These are phyloP conservation scores for Schwanniomyces polymorphus DNA, from an alignment of 805 yeast species.

Conservation along the genomic window DNA sequence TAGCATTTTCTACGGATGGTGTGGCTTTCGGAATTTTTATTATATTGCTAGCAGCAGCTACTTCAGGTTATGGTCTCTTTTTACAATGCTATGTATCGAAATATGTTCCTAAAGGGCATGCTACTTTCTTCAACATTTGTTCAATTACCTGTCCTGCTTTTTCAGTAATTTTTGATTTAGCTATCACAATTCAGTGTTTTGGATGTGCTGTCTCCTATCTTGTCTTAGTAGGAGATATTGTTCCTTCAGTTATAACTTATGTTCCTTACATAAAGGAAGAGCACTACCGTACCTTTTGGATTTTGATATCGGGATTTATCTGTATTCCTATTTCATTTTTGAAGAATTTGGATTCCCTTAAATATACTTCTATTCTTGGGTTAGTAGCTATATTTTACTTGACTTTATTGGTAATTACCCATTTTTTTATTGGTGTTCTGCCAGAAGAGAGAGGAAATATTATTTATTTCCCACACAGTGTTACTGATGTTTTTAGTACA, in stretches of 20 bases:
- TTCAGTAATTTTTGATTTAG: conserved; percentile 62
- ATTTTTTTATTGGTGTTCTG: conserved; percentile 55
- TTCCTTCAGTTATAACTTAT: conserved; percentile 54
- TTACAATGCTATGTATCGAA: conserved; percentile 60
- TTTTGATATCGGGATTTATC: conserved; percentile 44
- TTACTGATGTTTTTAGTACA: conserved; percentile 54
- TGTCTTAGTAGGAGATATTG: conserved; percentile 68
- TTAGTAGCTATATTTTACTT: conserved; percentile 78
- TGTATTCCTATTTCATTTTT: conserved; percentile 70
- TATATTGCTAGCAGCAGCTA: conserved; percentile 59
- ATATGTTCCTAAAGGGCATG: conserved; percentile 56
- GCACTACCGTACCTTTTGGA: conserved; percentile 56
- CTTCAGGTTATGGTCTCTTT: conserved; percentile 68
- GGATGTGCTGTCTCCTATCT: conserved; percentile 70
- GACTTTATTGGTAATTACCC: conserved; percentile 70
- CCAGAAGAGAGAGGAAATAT: conserved; percentile 25
- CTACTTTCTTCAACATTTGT: conserved; percentile 73
- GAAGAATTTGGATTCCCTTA: conserved; percentile 75
- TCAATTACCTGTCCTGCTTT: conserved; percentile 60
- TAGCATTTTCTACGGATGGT: conserved; percentile 69
- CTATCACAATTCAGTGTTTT: conserved; percentile 69
- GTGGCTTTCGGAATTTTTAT: conserved; percentile 55
- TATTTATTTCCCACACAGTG: conserved; percentile 40
- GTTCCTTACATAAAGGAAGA: conserved; percentile 18
- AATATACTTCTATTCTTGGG: conserved; percentile 83